A percentile compares a stretch with the other conserved stretches of the same genome.
These are phyloP conservation scores for Clonostachys sp. DNA, from an alignment of 2,329 filamentous ascomycete species.

Conservation along the genomic window DNA sequence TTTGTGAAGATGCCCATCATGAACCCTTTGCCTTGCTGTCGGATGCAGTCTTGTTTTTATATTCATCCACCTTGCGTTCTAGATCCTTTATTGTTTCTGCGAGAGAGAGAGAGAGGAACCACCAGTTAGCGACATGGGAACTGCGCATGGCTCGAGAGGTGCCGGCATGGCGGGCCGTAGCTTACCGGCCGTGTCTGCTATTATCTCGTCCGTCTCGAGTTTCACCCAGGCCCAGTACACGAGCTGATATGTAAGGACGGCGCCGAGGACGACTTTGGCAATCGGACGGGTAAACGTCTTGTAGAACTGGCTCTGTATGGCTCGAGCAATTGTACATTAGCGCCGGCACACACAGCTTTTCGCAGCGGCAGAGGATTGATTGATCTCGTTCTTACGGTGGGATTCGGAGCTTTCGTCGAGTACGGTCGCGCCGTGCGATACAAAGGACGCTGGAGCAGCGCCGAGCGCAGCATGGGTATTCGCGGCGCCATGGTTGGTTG, in stretches of 20 bases:
- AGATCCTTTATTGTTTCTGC: slow-evolving; percentile 26
- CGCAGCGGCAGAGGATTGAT: background rate
- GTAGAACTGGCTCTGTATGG: slow-evolving; percentile 60
- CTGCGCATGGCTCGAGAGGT: background rate
- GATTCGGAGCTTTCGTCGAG: background rate
- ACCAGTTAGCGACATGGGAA: background rate
- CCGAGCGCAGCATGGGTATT: background rate
- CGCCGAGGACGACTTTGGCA: slow-evolving; percentile 68
- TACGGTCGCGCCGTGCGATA: background rate
- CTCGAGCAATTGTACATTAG: background rate
- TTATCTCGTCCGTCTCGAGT: slow-evolving; percentile 68
- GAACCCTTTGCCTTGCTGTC: slow-evolving; percentile 1
- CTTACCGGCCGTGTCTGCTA: slow-evolving; percentile 52
- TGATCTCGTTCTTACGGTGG: background rate
- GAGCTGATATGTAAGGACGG: slow-evolving; percentile 76
- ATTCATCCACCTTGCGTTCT: slow-evolving; percentile 28
- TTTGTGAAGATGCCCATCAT: background rate
- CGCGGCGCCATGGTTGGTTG: background rate
- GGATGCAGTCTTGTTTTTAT: slow-evolving; percentile 16
- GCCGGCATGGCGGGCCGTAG: background rate
- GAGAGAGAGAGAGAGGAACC: background rate
- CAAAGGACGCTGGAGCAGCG: background rate
- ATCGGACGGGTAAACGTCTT: slow-evolving; percentile 70
- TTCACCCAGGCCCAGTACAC: slow-evolving; percentile 71
- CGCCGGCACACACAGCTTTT: background rate